phyloP scores from a whole-genome alignment of 768 basidiomycete species.

The Mycena maculata region DNA sequence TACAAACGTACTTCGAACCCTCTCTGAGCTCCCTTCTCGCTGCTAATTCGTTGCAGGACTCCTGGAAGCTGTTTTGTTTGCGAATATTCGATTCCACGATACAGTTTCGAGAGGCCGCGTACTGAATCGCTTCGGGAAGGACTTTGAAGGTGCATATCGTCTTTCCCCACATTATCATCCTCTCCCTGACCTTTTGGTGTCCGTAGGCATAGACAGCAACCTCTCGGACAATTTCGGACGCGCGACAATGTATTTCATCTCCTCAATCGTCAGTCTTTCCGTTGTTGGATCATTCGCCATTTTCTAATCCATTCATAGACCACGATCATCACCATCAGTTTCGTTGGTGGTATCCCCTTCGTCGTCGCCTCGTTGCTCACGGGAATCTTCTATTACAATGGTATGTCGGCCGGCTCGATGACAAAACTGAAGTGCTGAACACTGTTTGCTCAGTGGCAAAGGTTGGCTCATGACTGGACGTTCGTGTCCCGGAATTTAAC shows the following conservation, averaged over 20 bases:
- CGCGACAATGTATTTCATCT: slow-evolving; percentile 77
- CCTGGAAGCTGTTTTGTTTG: slow-evolving; percentile 85
- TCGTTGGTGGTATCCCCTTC: slow-evolving; percentile 85
- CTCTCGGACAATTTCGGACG: slow-evolving; percentile 89
- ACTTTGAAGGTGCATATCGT: slow-evolving; percentile 74
- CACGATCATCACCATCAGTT: slow-evolving; percentile 78
- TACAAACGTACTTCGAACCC: slow-evolving; percentile 66
- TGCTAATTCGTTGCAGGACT: slow-evolving; percentile 52
- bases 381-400: slow-evolving; percentile 75
- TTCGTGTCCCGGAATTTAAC: not conserved
- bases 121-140: slow-evolving; percentile 89
- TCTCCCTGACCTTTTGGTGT: slow-evolving; percentile 33
- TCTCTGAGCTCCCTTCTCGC: not conserved
- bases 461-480: slow-evolving; percentile 36
- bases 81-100: slow-evolving; percentile 93
- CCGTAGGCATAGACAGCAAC: slow-evolving; percentile 79
- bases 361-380: slow-evolving; percentile 67
- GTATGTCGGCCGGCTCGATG: slow-evolving; percentile 49
- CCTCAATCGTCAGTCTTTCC: slow-evolving; percentile 50
- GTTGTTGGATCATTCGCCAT: too few relatives aligned
- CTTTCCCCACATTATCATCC: not conserved
- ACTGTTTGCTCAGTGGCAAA: slow-evolving; percentile 47
- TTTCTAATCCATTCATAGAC: slow-evolving; percentile 45
- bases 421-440: slow-evolving; percentile 3
- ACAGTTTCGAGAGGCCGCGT: slow-evolving; percentile 88